Evolutionary conservation across 371 early-diverging fungal genomes (phyloP).

Genomic region (Blastocladiella emersonii): DNA sequence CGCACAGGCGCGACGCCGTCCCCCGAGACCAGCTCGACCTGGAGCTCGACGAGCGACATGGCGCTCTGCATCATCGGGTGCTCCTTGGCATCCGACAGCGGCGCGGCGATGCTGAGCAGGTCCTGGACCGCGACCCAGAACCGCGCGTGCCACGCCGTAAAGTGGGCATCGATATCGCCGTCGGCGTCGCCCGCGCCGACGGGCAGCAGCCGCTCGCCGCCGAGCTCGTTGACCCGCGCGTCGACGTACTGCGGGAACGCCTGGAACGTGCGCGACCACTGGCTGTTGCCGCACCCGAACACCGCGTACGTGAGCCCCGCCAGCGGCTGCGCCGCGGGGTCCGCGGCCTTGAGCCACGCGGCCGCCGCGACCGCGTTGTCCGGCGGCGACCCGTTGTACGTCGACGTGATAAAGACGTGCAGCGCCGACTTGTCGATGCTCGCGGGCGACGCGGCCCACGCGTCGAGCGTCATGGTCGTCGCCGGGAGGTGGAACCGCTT

Average conservation of each 20-base stretch:
- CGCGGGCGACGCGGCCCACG: conserved; percentile 5
- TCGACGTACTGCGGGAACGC: conserved; percentile 17
- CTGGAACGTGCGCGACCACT: conserved; percentile 20
- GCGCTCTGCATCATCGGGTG: conserved; percentile 5
- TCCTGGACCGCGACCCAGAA: conserved; percentile 8
- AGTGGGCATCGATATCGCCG: conserved; percentile 7
- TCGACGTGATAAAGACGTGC: conserved; percentile 9
- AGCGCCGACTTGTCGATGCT: not conserved
- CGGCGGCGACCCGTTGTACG: conserved; percentile 20
- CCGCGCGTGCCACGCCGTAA: conserved; percentile 5
- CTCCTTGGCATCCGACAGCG: conserved; percentile 9
- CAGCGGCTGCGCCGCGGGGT: conserved; percentile 4
- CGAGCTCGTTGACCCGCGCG: conserved; percentile 23
- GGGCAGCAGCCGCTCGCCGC: conserved; percentile 28
- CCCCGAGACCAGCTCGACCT: not conserved
- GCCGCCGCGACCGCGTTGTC: conserved; percentile 18
- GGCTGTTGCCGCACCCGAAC: conserved; percentile 20
- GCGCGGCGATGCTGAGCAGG: conserved; percentile 1
- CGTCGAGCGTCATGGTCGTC: conserved; percentile 5
- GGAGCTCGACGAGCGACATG: not conserved
- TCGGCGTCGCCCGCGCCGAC: conserved; percentile 24
- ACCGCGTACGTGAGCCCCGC: conserved; percentile 12
- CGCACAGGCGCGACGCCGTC: not conserved
- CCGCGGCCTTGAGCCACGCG: conserved; percentile 7
- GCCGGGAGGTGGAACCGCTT: conserved; percentile 5